Evolutionary conservation across 2,329 filamentous ascomycete genomes (phyloP).

Genomic region (Phialocephala sp.): DNA sequence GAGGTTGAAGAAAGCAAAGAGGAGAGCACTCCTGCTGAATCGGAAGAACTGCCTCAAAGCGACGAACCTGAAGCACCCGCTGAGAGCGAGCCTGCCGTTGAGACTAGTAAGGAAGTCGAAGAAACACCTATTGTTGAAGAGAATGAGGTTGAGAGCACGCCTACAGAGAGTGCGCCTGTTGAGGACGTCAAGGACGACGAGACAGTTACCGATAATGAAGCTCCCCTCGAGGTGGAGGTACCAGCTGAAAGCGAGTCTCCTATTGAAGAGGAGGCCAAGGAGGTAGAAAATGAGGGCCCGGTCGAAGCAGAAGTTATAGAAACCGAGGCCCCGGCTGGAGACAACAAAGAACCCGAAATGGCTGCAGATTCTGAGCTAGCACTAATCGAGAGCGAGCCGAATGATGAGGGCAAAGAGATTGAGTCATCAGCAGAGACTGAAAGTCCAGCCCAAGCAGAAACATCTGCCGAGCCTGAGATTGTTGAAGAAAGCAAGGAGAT

Average conservation of each 20-base stretch:
- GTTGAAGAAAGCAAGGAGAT: conserved; percentile 13
- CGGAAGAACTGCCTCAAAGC: background rate
- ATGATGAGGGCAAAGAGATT: background rate
- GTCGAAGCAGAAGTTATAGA: background rate
- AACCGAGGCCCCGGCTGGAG: background rate
- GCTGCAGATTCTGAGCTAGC: background rate
- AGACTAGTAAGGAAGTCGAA: conserved; percentile 1
- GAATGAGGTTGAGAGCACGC: background rate
- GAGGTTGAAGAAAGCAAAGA: background rate
- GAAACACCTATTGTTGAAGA: background rate
- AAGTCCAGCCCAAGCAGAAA: background rate
- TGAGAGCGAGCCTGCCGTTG: background rate
- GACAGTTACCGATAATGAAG: conserved; percentile 1
- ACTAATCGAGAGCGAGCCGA: background rate
- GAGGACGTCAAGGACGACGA: background rate
- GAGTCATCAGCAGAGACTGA: background rate
- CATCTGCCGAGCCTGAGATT: background rate
- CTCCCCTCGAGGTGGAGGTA: background rate
- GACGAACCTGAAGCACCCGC: background rate
- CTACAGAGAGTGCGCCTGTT: background rate
- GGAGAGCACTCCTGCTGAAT: background rate
- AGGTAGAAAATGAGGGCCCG: background rate
- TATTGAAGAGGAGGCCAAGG: background rate
- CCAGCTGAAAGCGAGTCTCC: background rate
- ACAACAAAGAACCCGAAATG: background rate